These are phyloP conservation scores for Pythium guiyangense DNA, from an alignment of 352 stramenopile species.

Conservation along the genomic window DNA sequence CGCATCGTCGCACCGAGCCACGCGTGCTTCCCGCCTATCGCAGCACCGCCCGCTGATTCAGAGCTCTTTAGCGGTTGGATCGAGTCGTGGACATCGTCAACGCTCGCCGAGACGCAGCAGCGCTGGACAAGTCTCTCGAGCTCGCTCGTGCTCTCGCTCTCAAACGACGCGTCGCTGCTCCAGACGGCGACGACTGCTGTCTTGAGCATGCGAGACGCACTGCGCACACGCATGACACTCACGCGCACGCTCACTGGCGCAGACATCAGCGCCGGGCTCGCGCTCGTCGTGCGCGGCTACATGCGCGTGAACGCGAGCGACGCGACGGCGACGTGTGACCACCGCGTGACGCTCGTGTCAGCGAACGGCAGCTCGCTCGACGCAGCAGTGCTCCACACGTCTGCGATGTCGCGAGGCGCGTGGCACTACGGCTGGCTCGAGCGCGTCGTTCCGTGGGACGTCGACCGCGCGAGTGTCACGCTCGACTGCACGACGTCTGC, in stretches of 20 bases:
- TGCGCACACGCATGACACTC: conserved; percentile 16
- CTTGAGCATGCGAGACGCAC: conserved; percentile 20
- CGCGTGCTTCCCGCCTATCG: conserved; percentile 25
- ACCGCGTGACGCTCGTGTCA: conserved; percentile 22
- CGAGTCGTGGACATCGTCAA: conserved; percentile 36
- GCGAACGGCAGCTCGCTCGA: conserved; percentile 17
- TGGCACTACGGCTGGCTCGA: conserved; percentile 37
- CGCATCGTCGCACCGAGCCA: conserved; percentile 22
- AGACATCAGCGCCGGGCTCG: conserved; percentile 34
- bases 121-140: conserved; percentile 23
- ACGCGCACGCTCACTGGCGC: conserved; percentile 25
- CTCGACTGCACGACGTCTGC: conserved; percentile 45
- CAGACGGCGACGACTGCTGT: conserved; percentile 29
- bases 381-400: conserved; percentile 1
- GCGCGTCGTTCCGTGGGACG: conserved; percentile 28
- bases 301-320: conserved; percentile 11
- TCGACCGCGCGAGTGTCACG: conserved; percentile 24
- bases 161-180: conserved; percentile 31
- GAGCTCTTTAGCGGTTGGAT: conserved; percentile 46
- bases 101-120: conserved; percentile 20
- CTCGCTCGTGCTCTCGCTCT: conserved; percentile 15
- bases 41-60: conserved; percentile 15
- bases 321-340: conserved; percentile 16
- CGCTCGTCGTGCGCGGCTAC: conserved; percentile 40
- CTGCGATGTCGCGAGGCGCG: conserved; percentile 6